Conservation (phyloP, 495 filamentous ascomycete species). For the Trichocladium uniseriatum region DNA sequence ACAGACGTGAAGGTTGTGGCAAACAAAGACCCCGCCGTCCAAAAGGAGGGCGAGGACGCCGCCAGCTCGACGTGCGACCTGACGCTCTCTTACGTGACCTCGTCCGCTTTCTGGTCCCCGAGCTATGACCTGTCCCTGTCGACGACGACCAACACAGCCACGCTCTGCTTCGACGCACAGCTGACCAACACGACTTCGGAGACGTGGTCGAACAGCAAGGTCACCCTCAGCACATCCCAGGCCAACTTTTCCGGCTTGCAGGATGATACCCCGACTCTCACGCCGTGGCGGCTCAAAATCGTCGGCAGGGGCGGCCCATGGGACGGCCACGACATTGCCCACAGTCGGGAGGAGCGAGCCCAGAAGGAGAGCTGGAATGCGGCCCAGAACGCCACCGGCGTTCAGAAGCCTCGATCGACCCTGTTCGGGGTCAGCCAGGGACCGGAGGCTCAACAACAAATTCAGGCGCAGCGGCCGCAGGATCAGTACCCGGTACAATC, state of each 20-base stretch:
- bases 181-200: constrained; percentile 57
- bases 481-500: too few relatives aligned
- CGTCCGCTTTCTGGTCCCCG: constrained; percentile 53
- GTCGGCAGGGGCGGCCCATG: constrained; percentile 15
- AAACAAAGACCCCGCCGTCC: constrained; percentile 13
- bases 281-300: constrained; percentile 52
- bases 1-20: constrained; percentile 23
- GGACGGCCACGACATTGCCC: constrained; percentile 14
- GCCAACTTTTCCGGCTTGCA: constrained; percentile 52
- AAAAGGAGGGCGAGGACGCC: constrained; percentile 11
- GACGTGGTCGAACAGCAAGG: constrained; percentile 55
- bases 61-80: constrained; percentile 36
- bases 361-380: constrained; percentile 20
- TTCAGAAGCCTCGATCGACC: constrained; percentile 26
- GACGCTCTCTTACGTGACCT: constrained; percentile 54
- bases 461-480: too few relatives aligned
- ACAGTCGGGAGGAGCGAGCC: constrained; percentile 23
- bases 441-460: neutral
- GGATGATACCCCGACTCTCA: constrained; percentile 48
- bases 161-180: constrained; percentile 54
- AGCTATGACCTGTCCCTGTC: constrained; percentile 57
- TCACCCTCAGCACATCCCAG: constrained; percentile 61
- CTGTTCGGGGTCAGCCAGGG: constrained; percentile 25
- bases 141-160: constrained; percentile 44
- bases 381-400: constrained; percentile 10